Percentiles rank a stretch among this genome's conserved stretches.
phyloP scores from a whole-genome alignment of 495 filamentous ascomycete species.

The Annulohypoxylon stygium region DNA sequence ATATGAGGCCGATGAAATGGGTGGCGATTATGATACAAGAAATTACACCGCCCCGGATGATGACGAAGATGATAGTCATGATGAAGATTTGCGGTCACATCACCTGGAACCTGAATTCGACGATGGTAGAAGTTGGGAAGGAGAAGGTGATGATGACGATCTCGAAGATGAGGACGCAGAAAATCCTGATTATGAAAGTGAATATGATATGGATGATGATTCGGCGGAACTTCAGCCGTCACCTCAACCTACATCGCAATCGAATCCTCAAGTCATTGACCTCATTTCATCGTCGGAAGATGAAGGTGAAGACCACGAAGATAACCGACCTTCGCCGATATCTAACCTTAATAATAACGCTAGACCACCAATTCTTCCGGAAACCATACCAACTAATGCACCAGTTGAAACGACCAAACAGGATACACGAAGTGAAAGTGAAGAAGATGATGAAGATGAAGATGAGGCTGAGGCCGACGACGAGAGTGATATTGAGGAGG shows the following conservation, averaged over 20 bases:
- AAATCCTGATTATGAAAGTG: constrained; percentile 40
- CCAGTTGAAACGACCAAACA: not conserved
- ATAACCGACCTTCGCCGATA: constrained; percentile 3
- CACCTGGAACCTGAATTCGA: constrained; percentile 46
- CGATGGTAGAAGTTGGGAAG: constrained; percentile 49
- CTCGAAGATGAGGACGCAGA: constrained; percentile 50
- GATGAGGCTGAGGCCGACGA: constrained; percentile 10
- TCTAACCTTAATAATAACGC: not conserved
- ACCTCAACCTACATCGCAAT: constrained; percentile 21
- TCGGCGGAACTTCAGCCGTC: constrained; percentile 22
- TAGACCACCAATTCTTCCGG: constrained; percentile 8
- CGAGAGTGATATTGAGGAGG: constrained; percentile 21
- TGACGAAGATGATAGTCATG: constrained; percentile 56
- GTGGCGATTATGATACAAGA: constrained; percentile 48
- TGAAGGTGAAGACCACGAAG: constrained; percentile 48
- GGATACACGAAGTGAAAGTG: constrained; percentile 12
- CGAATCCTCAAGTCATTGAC: constrained; percentile 54
- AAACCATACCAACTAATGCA: not conserved
- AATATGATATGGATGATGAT: constrained; percentile 42
- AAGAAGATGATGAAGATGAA: constrained; percentile 17
- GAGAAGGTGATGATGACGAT: constrained; percentile 48
- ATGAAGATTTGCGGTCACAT: constrained; percentile 47
- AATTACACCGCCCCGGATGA: constrained; percentile 51
- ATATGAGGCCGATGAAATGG: constrained; percentile 52
- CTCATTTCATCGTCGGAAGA: constrained; percentile 58